Evolutionary conservation across 2,329 filamentous ascomycete genomes (phyloP).

Genomic region (Pseudogymnoascus sp.): DNA sequence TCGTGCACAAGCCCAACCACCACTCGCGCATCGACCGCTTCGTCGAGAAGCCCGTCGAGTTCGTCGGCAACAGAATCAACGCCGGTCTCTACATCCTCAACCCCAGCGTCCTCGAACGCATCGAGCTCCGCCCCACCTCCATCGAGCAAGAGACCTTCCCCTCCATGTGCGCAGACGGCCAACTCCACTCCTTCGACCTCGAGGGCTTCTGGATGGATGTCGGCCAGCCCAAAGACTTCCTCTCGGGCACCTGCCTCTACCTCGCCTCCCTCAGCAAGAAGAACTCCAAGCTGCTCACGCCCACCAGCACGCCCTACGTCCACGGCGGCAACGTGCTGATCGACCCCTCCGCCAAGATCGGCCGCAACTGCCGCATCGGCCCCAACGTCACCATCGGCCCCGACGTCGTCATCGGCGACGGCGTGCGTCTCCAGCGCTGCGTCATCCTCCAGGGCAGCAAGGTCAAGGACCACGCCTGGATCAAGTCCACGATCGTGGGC

Average conservation of each 20-base stretch:
- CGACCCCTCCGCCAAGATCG: conserved; percentile 88
- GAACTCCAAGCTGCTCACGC: conserved; percentile 72
- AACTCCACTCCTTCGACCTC: conserved; percentile 91
- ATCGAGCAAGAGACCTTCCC: conserved; percentile 99
- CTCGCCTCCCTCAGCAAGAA: conserved; percentile 88
- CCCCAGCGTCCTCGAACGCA: conserved; percentile 79
- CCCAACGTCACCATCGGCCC: conserved; percentile 96
- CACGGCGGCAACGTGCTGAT: conserved; percentile 94
- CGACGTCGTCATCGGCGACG: conserved; percentile 84
- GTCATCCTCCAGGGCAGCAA: conserved; percentile 83
- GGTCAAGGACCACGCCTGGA: conserved; percentile 97
- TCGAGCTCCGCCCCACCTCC: conserved; percentile 90
- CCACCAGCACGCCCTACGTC: conserved; percentile 68
- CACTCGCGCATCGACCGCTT: conserved; percentile 92
- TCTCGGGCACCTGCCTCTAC: conserved; percentile 92
- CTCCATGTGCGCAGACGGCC: conserved; percentile 77
- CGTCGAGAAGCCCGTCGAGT: conserved; percentile 98
- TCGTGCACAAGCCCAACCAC: conserved; percentile 93
- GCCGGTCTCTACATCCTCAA: conserved; percentile 98
- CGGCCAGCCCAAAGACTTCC: conserved; percentile 96
- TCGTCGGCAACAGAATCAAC: conserved; percentile 97
- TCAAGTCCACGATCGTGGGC: conserved; percentile 96
- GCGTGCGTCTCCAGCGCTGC: conserved; percentile 86
- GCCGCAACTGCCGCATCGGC: conserved; percentile 96
- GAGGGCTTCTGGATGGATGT: conserved; percentile 99